Conservation (phyloP, 768 basidiomycete species). For the Mycena amicta region DNA sequence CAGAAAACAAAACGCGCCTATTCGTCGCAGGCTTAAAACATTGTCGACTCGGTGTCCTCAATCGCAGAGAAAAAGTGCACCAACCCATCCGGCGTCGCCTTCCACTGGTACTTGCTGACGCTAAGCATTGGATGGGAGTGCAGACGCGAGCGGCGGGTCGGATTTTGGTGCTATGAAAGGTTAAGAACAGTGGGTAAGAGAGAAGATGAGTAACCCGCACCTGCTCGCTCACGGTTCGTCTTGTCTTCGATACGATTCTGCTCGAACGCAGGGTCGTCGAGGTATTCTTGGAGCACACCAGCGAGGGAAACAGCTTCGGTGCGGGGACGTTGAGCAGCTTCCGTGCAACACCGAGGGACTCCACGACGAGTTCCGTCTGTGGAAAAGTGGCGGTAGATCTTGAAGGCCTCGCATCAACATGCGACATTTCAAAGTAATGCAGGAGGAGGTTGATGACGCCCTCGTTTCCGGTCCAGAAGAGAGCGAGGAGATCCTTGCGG, state of each 20-base stretch:
- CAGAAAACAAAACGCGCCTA: slow-evolving; percentile 42
- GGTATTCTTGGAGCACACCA: slow-evolving; percentile 90
- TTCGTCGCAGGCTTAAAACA: slow-evolving; percentile 66
- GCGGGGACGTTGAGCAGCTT: slow-evolving; percentile 50
- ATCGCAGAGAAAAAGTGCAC: slow-evolving; percentile 90
- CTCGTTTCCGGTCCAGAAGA: slow-evolving; percentile 97
- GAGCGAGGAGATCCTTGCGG: slow-evolving; percentile 91
- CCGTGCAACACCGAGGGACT: slow-evolving; percentile 88
- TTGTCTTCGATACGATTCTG: slow-evolving; percentile 93
- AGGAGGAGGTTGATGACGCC: slow-evolving; percentile 56
- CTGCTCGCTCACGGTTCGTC: slow-evolving; percentile 46
- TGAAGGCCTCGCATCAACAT: slow-evolving; percentile 73
- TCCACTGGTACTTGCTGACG: slow-evolving; percentile 21
- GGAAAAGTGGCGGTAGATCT: slow-evolving; percentile 77
- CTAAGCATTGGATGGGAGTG: slow-evolving; percentile 22
- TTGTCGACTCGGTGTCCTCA: slow-evolving; percentile 73
- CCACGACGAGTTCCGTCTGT: slow-evolving; percentile 91
- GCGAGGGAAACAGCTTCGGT: slow-evolving; percentile 96
- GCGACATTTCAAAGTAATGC: slow-evolving; percentile 98
- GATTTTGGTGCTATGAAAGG: not conserved
- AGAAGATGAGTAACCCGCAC: slow-evolving; percentile 8
- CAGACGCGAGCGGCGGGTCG: slow-evolving; percentile 21
- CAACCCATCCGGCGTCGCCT: slow-evolving; percentile 51
- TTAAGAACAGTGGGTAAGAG: not conserved
- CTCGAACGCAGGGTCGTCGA: slow-evolving; percentile 96